Evolutionary conservation across 352 stramenopile species (phyloP), one percentile per base, ranked within the genome.

Genomic region (Globisporangium camurandrum): DNA sequence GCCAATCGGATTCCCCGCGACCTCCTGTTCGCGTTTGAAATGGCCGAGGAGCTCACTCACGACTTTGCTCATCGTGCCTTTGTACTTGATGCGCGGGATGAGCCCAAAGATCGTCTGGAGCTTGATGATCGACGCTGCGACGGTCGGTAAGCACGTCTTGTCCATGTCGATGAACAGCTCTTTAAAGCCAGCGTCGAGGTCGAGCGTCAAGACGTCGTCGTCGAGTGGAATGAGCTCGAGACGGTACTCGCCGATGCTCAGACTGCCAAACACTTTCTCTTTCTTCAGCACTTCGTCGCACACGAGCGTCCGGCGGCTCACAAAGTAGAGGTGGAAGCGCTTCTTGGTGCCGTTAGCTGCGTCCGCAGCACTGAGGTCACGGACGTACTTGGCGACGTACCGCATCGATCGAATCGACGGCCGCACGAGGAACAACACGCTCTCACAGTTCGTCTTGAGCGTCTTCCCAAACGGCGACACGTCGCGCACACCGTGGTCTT

Each of bases 221-320:
- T 98, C 95, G 20, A 98, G 83, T 2, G 95, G 94, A 52, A 98
- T 96, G 10, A 98, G 68, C 69, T 98, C 94, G 26, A 98, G 75
- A 34, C 85, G 87, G 68, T 95, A 95, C 51, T 97, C 87, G 38
- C 80, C 81, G 24, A 97, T 75, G 44, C 82, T 88, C 19, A 95
- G 61, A 40, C 77, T 87, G 17, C 82, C 77, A 51, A 95, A 88
- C n/a, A 95, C 85, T 19, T 67, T 71, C 45, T 91, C 84, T 43
- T 97, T 95, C 64, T 93, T 91, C 2, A 97, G 61, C 41, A 94
- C 75, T 62, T 97, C 87, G 62, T 96, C 84, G 51, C 89, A 96
- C 38, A 94, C 76, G 24, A 96, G 70, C 54, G 87, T 95, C n/a
- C 81, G 82, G 54, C 87, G 82, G 44, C 86, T 93, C 42, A 96